phyloP scores from a whole-genome alignment of 2,329 filamentous ascomycete genomes.

The Rosellinia necatrix region DNA sequence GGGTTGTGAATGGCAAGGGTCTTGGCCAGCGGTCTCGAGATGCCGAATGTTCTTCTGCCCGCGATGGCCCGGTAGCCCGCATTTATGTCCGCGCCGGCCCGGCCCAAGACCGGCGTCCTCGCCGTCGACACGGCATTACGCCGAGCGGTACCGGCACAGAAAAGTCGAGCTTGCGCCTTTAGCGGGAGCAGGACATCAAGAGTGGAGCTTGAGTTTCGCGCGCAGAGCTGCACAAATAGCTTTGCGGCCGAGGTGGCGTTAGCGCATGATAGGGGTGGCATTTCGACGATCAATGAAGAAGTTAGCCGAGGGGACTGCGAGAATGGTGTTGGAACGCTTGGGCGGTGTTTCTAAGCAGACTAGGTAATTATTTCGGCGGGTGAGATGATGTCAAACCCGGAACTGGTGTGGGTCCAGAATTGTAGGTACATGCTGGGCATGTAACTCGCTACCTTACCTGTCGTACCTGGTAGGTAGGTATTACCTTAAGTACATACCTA shows the following conservation, averaged over 20 bases:
- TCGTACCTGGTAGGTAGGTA: too few species aligned
- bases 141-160: constrained; percentile 39
- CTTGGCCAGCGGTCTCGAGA: constrained; percentile 31
- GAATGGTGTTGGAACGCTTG: too few species aligned
- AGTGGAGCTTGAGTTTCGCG: constrained; percentile 36
- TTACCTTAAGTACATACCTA: too few species aligned
- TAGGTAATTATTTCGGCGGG: constrained; percentile 28
- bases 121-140: background rate
- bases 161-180: constrained; percentile 29
- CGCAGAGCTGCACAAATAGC: constrained; percentile 41
- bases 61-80: background rate
- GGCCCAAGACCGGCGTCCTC: constrained; percentile 12
- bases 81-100: constrained; percentile 1
- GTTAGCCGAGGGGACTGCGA: background rate
- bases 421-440: too few species aligned
- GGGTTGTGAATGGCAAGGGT: constrained; percentile 70
- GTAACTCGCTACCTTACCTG: too few species aligned
- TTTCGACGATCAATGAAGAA: background rate
- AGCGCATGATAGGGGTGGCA: constrained; percentile 43
- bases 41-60: constrained; percentile 11
- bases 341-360: constrained; percentile 30
- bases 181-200: constrained; percentile 44
- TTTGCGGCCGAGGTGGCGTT: constrained; percentile 42
- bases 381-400: constrained; percentile 38
- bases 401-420: too few species aligned